Evolutionary conservation across 2,329 filamentous ascomycete species (phyloP).

Genomic region (Geoglossum cookeanum): DNA sequence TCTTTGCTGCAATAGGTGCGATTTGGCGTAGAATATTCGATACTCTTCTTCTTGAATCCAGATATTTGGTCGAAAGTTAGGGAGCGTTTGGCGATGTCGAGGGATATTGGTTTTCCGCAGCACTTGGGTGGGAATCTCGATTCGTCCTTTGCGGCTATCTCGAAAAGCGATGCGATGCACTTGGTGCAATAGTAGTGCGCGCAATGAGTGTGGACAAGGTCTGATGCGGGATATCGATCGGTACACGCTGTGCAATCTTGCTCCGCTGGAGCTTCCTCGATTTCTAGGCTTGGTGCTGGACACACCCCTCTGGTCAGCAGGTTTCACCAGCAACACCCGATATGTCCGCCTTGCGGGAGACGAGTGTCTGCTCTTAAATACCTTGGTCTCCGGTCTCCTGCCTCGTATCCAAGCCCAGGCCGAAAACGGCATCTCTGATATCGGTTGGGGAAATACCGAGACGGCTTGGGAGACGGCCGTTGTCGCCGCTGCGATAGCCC

Average conservation of each 20-base stretch:
- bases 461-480: too few relatives aligned
- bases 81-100: constrained; percentile 3
- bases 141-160: constrained; percentile 9
- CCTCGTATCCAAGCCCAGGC: too few relatives aligned
- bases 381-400: too few relatives aligned
- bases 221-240: neutral
- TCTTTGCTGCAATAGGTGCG: constrained; percentile 10
- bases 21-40: constrained; percentile 7
- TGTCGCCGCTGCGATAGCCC: too few relatives aligned
- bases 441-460: too few relatives aligned
- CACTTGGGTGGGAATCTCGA: constrained; percentile 10
- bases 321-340: too few relatives aligned
- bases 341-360: too few relatives aligned
- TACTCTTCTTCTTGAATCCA: constrained; percentile 6
- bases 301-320: too few relatives aligned
- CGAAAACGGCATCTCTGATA: too few relatives aligned
- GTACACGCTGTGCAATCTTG: neutral
- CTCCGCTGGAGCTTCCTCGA: neutral
- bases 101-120: constrained; percentile 7
- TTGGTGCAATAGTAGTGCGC: constrained; percentile 8
- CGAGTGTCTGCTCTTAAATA: too few relatives aligned
- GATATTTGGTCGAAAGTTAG: constrained; percentile 5
- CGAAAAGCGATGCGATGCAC: constrained; percentile 9
- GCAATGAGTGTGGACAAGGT: constrained; percentile 3
- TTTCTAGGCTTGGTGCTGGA: neutral